These are phyloP conservation scores for Sclerotiophoma versabilis DNA, from an alignment of 2,329 filamentous ascomycete species.

Conservation along the genomic window DNA sequence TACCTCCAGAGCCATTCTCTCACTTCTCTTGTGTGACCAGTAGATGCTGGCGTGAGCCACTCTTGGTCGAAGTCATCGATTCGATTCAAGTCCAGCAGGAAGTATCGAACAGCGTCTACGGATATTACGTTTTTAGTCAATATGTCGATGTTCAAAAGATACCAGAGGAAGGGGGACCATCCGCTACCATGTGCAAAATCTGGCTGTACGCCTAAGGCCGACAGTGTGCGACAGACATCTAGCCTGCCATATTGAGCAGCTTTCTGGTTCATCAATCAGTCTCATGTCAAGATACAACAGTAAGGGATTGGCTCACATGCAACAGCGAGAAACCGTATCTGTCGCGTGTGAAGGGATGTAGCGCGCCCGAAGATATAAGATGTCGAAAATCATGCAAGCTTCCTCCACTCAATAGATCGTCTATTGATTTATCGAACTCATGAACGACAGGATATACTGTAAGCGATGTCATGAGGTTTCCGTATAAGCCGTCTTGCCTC, in stretches of 20 bases:
- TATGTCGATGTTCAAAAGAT: too few species aligned
- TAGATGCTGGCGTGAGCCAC: too few species aligned
- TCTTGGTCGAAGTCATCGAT: neutral
- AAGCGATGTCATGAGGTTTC: slow-evolving; percentile 16
- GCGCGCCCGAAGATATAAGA: neutral
- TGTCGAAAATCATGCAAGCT: slow-evolving; percentile 13
- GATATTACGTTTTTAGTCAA: neutral
- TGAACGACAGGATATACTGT: slow-evolving; percentile 15
- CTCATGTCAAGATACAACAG: neutral
- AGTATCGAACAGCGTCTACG: neutral
- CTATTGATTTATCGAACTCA: neutral
- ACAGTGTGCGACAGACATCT: slow-evolving; percentile 3
- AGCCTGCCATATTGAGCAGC: neutral
- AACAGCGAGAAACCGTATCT: slow-evolving; percentile 6
- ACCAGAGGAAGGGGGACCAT: too few species aligned
- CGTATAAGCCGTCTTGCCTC: slow-evolving; percentile 1
- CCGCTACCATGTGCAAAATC: neutral
- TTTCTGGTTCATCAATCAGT: neutral
- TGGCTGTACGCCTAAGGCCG: too few species aligned
- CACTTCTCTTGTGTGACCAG: too few species aligned
- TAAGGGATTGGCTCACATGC: slow-evolving; percentile 9
- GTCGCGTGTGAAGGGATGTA: slow-evolving; percentile 21
- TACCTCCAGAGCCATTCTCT: too few species aligned
- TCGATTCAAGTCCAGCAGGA: neutral
- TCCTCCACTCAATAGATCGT: neutral